Percentiles rank a stretch among this genome's conserved stretches.
These are phyloP conservation scores for Syzygium aqueum DNA, from an alignment of 345 rosid genomes.

Conservation along the genomic window DNA sequence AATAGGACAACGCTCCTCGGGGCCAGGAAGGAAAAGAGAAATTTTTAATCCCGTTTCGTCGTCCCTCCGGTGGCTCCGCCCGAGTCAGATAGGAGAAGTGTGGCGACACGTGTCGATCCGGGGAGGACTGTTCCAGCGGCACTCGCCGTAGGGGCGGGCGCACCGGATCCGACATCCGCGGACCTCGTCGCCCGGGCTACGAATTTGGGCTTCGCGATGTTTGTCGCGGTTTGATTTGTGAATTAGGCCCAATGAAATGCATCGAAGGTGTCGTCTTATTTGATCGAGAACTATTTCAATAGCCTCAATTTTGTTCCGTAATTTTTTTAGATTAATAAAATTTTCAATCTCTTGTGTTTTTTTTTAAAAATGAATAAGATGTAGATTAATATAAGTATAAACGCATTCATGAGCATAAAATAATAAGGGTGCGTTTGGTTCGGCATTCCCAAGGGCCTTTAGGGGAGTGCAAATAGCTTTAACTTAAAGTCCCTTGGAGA, in stretches of 20 bases:
- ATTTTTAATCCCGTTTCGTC: no score
- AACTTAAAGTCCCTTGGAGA: no score
- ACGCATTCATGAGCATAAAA: background rate
- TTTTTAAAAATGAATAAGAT: background rate
- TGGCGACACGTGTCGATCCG: constrained; percentile 11
- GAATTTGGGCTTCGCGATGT: background rate
- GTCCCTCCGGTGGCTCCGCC: constrained; percentile 34
- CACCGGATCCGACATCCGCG: background rate
- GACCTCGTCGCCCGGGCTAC: background rate
- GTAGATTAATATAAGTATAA: background rate
- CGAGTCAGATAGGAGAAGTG: constrained; percentile 17
- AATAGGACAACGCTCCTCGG: background rate
- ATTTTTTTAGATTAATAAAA: background rate
- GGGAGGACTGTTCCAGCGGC: background rate
- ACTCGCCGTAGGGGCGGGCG: background rate
- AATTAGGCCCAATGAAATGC: no score
- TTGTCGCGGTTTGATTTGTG: background rate
- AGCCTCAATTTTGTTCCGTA: background rate
- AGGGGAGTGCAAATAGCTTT: no score
- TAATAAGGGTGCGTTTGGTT: background rate
- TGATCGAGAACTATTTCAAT: background rate
- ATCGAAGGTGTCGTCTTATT: background rate
- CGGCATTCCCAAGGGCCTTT: no score
- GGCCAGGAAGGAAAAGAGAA: no score
- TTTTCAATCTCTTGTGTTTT: background rate